Evolutionary conservation across 78 protist genomes (phyloP).

Genomic region (Guillardia theta): DNA sequence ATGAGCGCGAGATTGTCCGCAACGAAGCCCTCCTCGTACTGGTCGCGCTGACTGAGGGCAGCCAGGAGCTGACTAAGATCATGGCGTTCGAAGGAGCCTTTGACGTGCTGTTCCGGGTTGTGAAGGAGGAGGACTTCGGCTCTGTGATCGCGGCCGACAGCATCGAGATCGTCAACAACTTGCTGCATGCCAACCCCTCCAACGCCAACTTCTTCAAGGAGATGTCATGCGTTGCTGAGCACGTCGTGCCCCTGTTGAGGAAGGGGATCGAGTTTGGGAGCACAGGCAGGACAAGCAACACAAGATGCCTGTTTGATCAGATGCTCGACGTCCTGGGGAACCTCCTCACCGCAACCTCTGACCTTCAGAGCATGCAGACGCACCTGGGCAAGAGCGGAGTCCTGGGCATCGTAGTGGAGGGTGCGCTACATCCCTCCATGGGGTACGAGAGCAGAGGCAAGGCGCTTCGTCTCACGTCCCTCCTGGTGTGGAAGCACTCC

Average conservation of each 20-base stretch:
- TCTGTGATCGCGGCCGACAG: neutral
- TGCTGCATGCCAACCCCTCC: neutral
- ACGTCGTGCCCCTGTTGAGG: too few species aligned
- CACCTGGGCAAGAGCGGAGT: neutral
- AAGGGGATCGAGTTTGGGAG: too few species aligned
- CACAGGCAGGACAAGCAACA: too few species aligned
- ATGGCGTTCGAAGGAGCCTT: neutral
- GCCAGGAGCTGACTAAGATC: neutral
- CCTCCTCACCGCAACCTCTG: neutral
- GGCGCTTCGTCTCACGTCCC: neutral
- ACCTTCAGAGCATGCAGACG: neutral
- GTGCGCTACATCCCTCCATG: neutral
- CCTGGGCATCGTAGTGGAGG: neutral
- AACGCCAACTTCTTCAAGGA: constrained; percentile 21
- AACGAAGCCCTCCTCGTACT: neutral
- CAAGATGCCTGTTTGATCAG: too few species aligned
- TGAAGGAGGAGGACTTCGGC: neutral
- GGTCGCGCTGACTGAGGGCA: neutral
- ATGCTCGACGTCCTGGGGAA: neutral
- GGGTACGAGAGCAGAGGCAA: neutral
- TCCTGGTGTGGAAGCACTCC: neutral
- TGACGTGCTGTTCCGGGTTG: neutral
- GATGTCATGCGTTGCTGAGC: neutral
- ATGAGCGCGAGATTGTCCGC: neutral
- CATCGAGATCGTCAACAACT: neutral